phyloP scores from a whole-genome alignment of 2,329 filamentous ascomycete genomes.

The Pseudopyrenochaeta lycopersici region DNA sequence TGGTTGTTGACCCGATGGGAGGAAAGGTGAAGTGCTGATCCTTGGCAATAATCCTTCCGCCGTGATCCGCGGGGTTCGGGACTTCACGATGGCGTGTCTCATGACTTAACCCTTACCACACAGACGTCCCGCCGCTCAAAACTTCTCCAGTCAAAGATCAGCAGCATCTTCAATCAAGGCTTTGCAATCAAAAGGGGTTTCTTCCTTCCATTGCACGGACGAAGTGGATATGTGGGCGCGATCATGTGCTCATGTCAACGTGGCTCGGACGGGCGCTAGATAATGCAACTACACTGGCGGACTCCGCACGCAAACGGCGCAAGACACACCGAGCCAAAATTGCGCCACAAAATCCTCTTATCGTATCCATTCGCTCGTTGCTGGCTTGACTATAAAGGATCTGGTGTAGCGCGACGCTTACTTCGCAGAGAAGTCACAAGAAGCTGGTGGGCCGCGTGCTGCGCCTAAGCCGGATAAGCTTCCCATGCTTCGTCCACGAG shows the following conservation, averaged over 20 bases:
- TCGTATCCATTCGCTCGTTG: constrained; percentile 13
- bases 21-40: neutral
- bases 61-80: neutral
- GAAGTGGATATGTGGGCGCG: neutral
- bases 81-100: neutral
- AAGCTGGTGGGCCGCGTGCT: constrained; percentile 15
- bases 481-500: constrained; percentile 10
- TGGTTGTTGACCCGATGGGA: neutral
- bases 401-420: constrained; percentile 15
- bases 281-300: constrained; percentile 4
- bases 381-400: constrained; percentile 11
- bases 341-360: constrained; percentile 6
- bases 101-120: neutral
- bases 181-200: neutral
- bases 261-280: constrained; percentile 9
- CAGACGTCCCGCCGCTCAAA: neutral
- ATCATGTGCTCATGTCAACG: neutral
- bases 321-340: constrained; percentile 6
- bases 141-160: neutral
- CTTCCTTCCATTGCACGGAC: neutral
- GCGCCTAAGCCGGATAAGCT: constrained; percentile 20
- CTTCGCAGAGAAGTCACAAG: constrained; percentile 4
- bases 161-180: neutral
- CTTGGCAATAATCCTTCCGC: neutral
- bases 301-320: constrained; percentile 8